These are phyloP conservation scores for Prunus kanzakura DNA, from an alignment of 306 rosid species.

Conservation along the genomic window DNA sequence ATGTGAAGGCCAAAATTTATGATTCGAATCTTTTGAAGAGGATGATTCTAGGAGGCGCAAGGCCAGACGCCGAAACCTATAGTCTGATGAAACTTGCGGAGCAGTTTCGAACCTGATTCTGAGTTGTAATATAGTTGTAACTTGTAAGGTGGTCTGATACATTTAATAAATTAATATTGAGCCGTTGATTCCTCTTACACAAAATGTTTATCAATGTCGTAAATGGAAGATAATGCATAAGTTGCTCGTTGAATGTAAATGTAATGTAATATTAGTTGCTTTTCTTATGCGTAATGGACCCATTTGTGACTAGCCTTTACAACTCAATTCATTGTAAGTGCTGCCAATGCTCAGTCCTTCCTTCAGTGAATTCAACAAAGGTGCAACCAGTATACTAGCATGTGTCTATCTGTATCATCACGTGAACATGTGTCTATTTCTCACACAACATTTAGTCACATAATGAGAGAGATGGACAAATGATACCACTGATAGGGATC, in stretches of 20 bases:
- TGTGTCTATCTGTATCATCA: too few species aligned
- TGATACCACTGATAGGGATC: too few species aligned
- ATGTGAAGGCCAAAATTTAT: slow-evolving; percentile 82
- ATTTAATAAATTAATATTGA: neutral
- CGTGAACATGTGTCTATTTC: neutral
- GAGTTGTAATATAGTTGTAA: neutral
- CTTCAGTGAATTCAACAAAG: too few species aligned
- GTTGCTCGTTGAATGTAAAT: neutral
- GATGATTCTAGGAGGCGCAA: slow-evolving; percentile 86
- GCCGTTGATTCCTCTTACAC: neutral
- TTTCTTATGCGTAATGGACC: neutral
- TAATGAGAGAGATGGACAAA: too few species aligned
- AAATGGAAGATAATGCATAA: neutral
- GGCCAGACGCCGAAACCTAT: slow-evolving; percentile 88
- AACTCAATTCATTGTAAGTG: too few species aligned
- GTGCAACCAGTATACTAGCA: too few species aligned
- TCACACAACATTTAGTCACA: too few species aligned
- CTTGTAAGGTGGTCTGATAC: neutral
- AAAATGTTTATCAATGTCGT: neutral
- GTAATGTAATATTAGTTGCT: neutral
- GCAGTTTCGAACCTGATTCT: slow-evolving; percentile 42
- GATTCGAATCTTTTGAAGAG: slow-evolving; percentile 71
- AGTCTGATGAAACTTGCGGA: slow-evolving; percentile 85
- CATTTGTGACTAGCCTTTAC: too few species aligned
- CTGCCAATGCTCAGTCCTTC: neutral